phyloP scores from a whole-genome alignment of 2,329 filamentous ascomycete species.

The Cercospora brassicicola region DNA sequence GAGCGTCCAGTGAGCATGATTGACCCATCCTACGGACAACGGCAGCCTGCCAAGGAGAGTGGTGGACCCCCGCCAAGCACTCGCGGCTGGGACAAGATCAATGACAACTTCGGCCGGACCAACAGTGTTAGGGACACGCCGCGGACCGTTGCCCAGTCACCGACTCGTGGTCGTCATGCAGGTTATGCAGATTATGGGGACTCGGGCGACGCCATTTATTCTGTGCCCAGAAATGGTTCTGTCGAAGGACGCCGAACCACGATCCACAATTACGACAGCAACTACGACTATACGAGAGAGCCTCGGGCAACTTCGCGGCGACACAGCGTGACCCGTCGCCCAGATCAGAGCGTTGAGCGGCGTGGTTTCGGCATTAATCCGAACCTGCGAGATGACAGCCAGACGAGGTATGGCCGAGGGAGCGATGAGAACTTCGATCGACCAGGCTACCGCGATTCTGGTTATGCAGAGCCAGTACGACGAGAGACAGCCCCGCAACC shows the following conservation, averaged over 20 bases:
- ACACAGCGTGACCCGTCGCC: conserved; percentile 41
- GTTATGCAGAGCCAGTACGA: conserved; percentile 32
- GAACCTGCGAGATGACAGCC: conserved; percentile 22
- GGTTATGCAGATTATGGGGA: conserved; percentile 30
- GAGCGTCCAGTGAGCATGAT: conserved; percentile 50
- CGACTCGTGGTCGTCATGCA: conserved; percentile 28
- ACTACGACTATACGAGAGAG: conserved; percentile 48
- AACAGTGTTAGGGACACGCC: conserved; percentile 48
- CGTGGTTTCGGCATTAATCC: conserved; percentile 51
- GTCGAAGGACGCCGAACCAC: conserved; percentile 46
- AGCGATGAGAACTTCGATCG: conserved; percentile 47
- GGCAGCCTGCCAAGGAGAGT: conserved; percentile 38
- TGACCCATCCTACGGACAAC: conserved; percentile 35
- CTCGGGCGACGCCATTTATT: conserved; percentile 43
- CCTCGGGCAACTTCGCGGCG: conserved; percentile 39
- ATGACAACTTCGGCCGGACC: conserved; percentile 47
- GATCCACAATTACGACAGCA: conserved; percentile 50
- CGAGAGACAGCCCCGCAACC: conserved; percentile 34
- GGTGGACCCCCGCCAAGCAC: conserved; percentile 65
- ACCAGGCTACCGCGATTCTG: conserved; percentile 36
- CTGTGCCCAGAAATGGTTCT: conserved; percentile 37
- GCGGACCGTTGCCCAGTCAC: conserved; percentile 31
- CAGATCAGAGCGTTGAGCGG: conserved; percentile 47
- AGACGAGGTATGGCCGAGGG: conserved; percentile 35
- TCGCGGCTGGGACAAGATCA: conserved; percentile 69